Conservation (phyloP, 208 protist genomes). For the Endotrypanum monterogeii region DNA sequence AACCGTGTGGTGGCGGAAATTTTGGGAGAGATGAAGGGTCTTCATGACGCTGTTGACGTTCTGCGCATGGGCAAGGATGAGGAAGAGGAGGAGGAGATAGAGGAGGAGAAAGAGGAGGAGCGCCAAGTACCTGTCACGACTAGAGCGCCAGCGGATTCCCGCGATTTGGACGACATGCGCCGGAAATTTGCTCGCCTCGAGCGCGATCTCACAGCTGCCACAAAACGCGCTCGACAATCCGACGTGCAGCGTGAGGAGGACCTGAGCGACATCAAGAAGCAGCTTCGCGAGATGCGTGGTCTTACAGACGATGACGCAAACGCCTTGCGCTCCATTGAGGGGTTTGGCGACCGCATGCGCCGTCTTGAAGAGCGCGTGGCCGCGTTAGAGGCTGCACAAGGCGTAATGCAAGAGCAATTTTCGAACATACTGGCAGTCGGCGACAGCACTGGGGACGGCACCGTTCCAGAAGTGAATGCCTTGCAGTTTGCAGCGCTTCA, state of each 20-base stretch:
- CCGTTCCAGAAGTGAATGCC: constrained; percentile 39
- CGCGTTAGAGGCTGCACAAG: constrained; percentile 34
- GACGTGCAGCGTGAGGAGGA: constrained; percentile 36
- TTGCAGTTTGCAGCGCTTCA: constrained; percentile 54
- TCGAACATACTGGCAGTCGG: constrained; percentile 14
- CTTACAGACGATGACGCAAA: constrained; percentile 54
- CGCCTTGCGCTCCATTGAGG: constrained; percentile 17
- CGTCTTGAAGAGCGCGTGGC: constrained; percentile 50
- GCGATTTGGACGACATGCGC: constrained; percentile 9
- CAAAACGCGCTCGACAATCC: constrained; percentile 27
- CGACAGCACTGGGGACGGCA: constrained; percentile 8
- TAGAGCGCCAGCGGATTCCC: background rate
- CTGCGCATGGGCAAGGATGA: constrained; percentile 41
- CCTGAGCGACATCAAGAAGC: constrained; percentile 39
- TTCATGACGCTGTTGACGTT: constrained; percentile 74
- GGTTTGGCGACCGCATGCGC: constrained; percentile 36
- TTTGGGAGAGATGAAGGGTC: constrained; percentile 74
- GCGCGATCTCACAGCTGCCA: constrained; percentile 28
- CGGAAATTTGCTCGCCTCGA: constrained; percentile 33
- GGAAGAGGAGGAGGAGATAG: background rate
- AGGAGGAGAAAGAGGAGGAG: background rate
- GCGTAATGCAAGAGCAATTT: constrained; percentile 37
- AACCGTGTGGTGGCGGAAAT: constrained; percentile 93
- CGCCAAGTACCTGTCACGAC: background rate
- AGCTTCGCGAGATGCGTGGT: constrained; percentile 31